phyloP scores from a whole-genome alignment of 2,329 filamentous ascomycete genomes.

The Nannizziopsis arthrosporioides region DNA sequence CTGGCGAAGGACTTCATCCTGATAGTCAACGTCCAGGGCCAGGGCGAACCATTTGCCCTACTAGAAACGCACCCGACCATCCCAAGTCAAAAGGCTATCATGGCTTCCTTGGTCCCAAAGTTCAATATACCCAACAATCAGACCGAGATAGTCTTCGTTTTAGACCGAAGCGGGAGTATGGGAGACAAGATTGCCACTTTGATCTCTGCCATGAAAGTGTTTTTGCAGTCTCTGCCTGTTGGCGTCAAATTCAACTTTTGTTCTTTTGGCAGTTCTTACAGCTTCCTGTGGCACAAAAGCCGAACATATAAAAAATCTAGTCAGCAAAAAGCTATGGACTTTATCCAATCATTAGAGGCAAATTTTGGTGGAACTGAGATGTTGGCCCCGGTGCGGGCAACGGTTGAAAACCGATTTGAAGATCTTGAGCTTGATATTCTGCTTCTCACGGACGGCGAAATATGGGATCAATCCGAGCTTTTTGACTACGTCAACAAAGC shows the following conservation, averaged over 20 bases:
- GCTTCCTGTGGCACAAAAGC: slow-evolving; percentile 8
- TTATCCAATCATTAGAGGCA: slow-evolving; percentile 35
- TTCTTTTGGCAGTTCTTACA: slow-evolving; percentile 6
- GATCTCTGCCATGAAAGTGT: slow-evolving; percentile 5
- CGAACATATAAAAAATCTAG: slow-evolving; percentile 36
- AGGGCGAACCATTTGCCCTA: slow-evolving; percentile 1
- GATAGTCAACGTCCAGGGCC: slow-evolving; percentile 41
- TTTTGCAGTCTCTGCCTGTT: slow-evolving; percentile 10
- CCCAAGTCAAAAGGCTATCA: slow-evolving; percentile 8
- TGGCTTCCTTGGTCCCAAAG: slow-evolving; percentile 6
- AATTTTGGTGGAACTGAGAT: slow-evolving; percentile 12
- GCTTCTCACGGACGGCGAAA: slow-evolving; percentile 11
- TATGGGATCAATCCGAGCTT: slow-evolving; percentile 7
- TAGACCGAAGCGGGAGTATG: slow-evolving; percentile 11
- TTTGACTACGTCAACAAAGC: slow-evolving; percentile 5
- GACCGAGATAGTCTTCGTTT: slow-evolving; percentile 11
- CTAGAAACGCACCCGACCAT: slow-evolving; percentile 42
- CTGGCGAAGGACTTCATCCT: slow-evolving; percentile 57
- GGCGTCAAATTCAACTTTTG: slow-evolving; percentile 19
- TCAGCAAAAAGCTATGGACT: slow-evolving; percentile 34
- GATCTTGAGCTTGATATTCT: slow-evolving; percentile 25
- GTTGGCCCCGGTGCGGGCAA: slow-evolving; percentile 33
- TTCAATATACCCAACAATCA: slow-evolving; percentile 4
- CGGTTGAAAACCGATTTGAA: slow-evolving; percentile 36
- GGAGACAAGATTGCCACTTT: slow-evolving; percentile 3